These are phyloP conservation scores for Suhomyces ambrosiae DNA, from an alignment of 1,139 yeast genomes.

Conservation along the genomic window DNA sequence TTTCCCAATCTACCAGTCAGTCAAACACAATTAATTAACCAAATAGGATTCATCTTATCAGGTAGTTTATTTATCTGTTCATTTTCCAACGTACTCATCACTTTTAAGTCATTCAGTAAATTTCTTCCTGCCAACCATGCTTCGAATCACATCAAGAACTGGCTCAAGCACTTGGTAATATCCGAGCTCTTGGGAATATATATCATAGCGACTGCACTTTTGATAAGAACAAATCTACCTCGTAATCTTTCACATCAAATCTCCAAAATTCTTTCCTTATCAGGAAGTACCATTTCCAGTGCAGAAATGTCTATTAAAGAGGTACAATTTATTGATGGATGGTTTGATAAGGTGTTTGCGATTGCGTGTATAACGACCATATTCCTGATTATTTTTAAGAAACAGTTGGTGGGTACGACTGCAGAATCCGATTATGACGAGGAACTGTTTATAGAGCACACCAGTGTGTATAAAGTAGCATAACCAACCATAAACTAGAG, in stretches of 20 bases:
- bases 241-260: conserved; percentile 55
- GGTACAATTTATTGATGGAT: conserved; percentile 65
- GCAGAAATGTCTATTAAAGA: conserved; percentile 34
- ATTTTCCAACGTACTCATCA: conserved; percentile 60
- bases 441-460: conserved; percentile 31
- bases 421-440: conserved; percentile 31
- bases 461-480: conserved; percentile 9
- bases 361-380: conserved; percentile 56
- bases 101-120: conserved; percentile 46
- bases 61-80: conserved; percentile 69
- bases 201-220: conserved; percentile 75
- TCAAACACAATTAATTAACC: conserved; percentile 60
- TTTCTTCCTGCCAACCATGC: conserved; percentile 33
- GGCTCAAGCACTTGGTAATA: conserved; percentile 53
- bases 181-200: conserved; percentile 78
- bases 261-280: conserved; percentile 45
- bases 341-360: conserved; percentile 80
- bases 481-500: background rate
- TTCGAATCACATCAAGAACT: conserved; percentile 30
- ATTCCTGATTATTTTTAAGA: conserved; percentile 40
- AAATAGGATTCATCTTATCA: conserved; percentile 64
- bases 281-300: conserved; percentile 33
- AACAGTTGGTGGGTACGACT: conserved; percentile 23
- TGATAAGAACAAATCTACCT: conserved; percentile 76
- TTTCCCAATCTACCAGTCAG: conserved; percentile 33